Conservation (phyloP, 202 grass and related monocot genomes). For the Schoenoplectus tabernaemontani region DNA sequence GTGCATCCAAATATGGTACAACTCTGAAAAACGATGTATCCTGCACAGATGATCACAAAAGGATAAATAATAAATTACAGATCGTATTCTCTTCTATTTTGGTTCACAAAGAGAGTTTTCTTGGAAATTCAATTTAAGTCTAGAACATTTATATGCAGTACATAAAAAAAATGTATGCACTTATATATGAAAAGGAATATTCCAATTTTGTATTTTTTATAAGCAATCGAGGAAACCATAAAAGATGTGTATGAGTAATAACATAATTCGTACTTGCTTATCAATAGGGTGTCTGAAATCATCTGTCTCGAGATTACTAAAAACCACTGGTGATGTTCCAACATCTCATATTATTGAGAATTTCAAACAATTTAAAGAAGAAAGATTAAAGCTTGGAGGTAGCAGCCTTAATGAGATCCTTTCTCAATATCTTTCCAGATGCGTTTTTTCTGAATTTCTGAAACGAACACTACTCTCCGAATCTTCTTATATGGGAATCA, state of each 20-base stretch:
- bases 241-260: background rate
- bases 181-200: background rate
- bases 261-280: background rate
- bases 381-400: constrained; percentile 60
- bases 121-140: no score
- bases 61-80: background rate
- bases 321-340: background rate
- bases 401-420: constrained; percentile 89
- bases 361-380: background rate
- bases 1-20: background rate
- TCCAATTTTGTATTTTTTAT: background rate
- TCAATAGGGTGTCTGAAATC: background rate
- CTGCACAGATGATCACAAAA: background rate
- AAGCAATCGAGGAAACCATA: background rate
- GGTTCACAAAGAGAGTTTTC: background rate
- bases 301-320: background rate
- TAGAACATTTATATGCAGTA: background rate
- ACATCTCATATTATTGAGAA: background rate
- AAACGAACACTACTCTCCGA: constrained; percentile 62
- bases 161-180: no score
- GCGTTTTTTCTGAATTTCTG: constrained; percentile 78
- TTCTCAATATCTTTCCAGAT: constrained; percentile 85
- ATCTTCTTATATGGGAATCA: no score
- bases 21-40: background rate
- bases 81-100: background rate